phyloP scores from a whole-genome alignment of 257 asterid species.

The Solanum rostratum region DNA sequence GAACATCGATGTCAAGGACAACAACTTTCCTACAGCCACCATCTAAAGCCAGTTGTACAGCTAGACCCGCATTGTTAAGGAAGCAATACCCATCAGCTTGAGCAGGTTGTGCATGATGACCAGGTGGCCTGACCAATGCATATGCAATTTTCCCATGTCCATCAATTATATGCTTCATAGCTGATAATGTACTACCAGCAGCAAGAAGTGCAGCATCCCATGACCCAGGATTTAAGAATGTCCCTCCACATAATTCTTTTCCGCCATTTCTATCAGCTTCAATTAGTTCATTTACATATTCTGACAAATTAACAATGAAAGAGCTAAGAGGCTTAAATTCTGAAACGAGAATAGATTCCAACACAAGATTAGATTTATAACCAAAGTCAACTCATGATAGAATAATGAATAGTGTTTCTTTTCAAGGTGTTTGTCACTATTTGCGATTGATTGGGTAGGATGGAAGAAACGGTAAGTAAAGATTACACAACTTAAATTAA shows the following conservation, averaged over 20 bases:
- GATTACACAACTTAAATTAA: not conserved
- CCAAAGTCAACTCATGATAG: not conserved
- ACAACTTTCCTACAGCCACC: slow-evolving; percentile 45
- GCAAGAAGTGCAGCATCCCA: slow-evolving; percentile 87
- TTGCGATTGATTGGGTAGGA: not conserved
- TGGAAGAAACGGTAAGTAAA: not conserved
- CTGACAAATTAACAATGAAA: slow-evolving; percentile 21
- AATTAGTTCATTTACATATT: slow-evolving; percentile 55
- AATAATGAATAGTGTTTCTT: not conserved
- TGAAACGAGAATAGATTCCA: not conserved
- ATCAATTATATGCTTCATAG: slow-evolving; percentile 63
- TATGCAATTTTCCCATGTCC: slow-evolving; percentile 44
- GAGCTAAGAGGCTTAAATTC: not conserved
- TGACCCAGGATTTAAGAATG: slow-evolving; percentile 80
- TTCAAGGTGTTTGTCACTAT: not conserved
- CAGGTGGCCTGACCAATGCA: slow-evolving; percentile 89
- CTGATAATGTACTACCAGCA: slow-evolving; percentile 79
- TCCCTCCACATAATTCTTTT: slow-evolving; percentile 46
- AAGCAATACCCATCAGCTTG: slow-evolving; percentile 92
- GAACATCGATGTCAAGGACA: slow-evolving; percentile 82
- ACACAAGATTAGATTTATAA: not conserved
- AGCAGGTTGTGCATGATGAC: slow-evolving; percentile 92
- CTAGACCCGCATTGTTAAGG: slow-evolving; percentile 79
- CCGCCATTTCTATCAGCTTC: slow-evolving; percentile 58
- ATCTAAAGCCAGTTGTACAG: slow-evolving; percentile 48